Percentiles rank a stretch among this genome's conserved stretches.
Evolutionary conservation across 352 stramenopile species (phyloP).

Genomic region (Globisporangium polare): DNA sequence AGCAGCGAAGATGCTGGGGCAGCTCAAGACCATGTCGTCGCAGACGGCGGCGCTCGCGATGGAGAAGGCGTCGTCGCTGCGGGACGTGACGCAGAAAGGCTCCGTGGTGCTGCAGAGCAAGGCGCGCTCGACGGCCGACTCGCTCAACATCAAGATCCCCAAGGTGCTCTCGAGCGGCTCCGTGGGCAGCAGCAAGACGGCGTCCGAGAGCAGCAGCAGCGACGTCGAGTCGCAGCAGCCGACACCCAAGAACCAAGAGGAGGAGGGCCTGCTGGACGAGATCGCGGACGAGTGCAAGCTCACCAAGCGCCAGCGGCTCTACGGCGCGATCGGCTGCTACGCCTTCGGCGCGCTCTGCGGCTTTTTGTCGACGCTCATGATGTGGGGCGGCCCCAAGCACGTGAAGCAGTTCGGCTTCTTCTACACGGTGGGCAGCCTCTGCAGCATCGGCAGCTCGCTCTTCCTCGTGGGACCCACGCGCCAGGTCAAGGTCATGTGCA

Average conservation of each 20-base stretch:
- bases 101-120: constrained; percentile 45
- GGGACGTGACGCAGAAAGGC: constrained; percentile 51
- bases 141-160: constrained; percentile 51
- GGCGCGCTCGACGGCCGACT: constrained; percentile 38
- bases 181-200: constrained; percentile 17
- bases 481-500: constrained; percentile 82
- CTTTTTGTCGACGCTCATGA: constrained; percentile 76
- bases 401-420: constrained; percentile 87
- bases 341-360: constrained; percentile 63
- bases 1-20: constrained; percentile 43
- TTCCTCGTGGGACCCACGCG: constrained; percentile 69
- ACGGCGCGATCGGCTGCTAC: constrained; percentile 72
- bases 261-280: constrained; percentile 70
- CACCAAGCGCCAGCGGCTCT: constrained; percentile 75
- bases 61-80: constrained; percentile 52
- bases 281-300: constrained; percentile 70
- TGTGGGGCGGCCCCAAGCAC: constrained; percentile 76
- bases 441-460: constrained; percentile 73
- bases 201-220: constrained; percentile 35
- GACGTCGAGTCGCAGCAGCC: constrained; percentile 13
- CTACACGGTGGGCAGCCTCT: constrained; percentile 80
- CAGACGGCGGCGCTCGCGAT: constrained; percentile 47
- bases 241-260: constrained; percentile 53
- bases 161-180: constrained; percentile 28
- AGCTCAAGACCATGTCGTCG: constrained; percentile 60